A percentile compares a stretch with the other conserved stretches of the same genome.
These are phyloP conservation scores for Hypoxylon rubiginosum DNA, from an alignment of 2,329 filamentous ascomycete species.

Conservation along the genomic window DNA sequence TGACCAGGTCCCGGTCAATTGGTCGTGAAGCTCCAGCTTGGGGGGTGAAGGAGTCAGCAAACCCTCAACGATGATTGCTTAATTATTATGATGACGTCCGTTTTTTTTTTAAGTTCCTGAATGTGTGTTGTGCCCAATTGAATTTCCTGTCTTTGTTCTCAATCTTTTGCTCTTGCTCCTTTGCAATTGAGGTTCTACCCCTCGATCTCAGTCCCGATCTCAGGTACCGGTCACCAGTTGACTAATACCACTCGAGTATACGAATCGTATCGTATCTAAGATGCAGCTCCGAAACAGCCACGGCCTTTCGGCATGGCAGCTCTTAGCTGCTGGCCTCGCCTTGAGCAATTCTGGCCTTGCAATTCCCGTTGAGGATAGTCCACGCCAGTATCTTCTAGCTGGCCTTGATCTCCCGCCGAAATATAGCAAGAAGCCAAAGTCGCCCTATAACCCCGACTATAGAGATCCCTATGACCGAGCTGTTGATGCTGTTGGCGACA, in stretches of 20 bases:
- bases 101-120: conserved; percentile 13
- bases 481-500: conserved; percentile 70
- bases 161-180: conserved; percentile 1
- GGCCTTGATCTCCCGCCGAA: conserved; percentile 62
- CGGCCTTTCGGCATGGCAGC: conserved; percentile 38
- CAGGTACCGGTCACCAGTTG: neutral
- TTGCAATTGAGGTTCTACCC: conserved; percentile 16
- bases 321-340: conserved; percentile 46
- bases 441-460: conserved; percentile 71
- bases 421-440: conserved; percentile 56
- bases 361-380: conserved; percentile 61
- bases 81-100: conserved; percentile 30
- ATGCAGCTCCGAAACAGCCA: conserved; percentile 45
- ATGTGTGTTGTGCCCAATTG: neutral
- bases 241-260: conserved; percentile 1
- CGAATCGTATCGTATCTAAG: conserved; percentile 14
- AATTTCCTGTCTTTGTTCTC: neutral
- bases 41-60: conserved; percentile 14
- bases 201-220: conserved; percentile 2
- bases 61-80: conserved; percentile 23
- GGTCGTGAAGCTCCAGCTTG: conserved; percentile 5
- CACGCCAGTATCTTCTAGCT: conserved; percentile 66
- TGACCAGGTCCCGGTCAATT: conserved; percentile 4
- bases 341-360: conserved; percentile 46
- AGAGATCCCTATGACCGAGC: conserved; percentile 73